These are phyloP conservation scores for Dioscorea zingiberensis DNA, from an alignment of 106 monocot genomes.

Conservation along the genomic window DNA sequence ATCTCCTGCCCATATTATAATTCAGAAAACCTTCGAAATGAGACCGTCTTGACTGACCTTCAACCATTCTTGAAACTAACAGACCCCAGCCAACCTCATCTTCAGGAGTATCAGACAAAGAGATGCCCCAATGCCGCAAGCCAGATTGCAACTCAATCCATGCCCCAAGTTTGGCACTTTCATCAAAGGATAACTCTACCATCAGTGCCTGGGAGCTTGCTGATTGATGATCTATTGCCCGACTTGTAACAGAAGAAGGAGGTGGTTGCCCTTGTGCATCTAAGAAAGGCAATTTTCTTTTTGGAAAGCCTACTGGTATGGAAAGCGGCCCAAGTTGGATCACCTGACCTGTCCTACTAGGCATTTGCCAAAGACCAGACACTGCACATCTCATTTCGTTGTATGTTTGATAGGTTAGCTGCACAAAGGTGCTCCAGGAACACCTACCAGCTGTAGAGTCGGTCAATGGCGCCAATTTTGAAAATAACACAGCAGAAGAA, in stretches of 20 bases:
- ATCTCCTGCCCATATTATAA: conserved; percentile 43
- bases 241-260: background rate
- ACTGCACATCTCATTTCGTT: conserved; percentile 49
- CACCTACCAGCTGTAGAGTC: conserved; percentile 5
- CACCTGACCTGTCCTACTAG: conserved; percentile 12
- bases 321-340: conserved; percentile 32
- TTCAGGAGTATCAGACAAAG: conserved; percentile 58
- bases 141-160: conserved; percentile 65
- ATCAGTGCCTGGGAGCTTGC: conserved; percentile 55
- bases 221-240: conserved; percentile 3
- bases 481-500: conserved; percentile 52
- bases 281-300: conserved; percentile 2
- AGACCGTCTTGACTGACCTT: conserved; percentile 21
- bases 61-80: conserved; percentile 33
- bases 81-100: conserved; percentile 83
- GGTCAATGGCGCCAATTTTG: conserved; percentile 7
- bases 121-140: conserved; percentile 44
- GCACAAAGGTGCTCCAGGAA: conserved; percentile 42
- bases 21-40: conserved; percentile 77
- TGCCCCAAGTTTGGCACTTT: conserved; percentile 32
- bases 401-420: conserved; percentile 46
- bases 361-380: conserved; percentile 46
- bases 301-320: conserved; percentile 19
- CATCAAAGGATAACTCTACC: conserved; percentile 53
- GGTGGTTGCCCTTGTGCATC: background rate